These are phyloP conservation scores for Galerina sulciceps DNA, from an alignment of 768 basidiomycete species.

Conservation along the genomic window DNA sequence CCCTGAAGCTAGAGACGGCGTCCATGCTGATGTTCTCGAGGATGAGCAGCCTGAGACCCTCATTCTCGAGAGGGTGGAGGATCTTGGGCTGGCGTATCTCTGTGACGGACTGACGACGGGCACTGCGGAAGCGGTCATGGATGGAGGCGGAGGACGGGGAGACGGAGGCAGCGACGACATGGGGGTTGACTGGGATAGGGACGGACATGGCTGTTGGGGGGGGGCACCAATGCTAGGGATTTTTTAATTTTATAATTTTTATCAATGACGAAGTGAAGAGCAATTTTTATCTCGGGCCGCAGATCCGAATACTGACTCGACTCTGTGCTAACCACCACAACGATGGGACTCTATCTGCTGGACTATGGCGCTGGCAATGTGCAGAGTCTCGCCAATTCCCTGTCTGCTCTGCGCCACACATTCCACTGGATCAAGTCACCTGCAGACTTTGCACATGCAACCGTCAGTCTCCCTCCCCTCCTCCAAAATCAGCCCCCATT, in stretches of 20 bases:
- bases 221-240: background rate
- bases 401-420: slow-evolving; percentile 79
- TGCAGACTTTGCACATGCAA: slow-evolving; percentile 84
- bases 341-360: slow-evolving; percentile 76
- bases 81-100: slow-evolving; percentile 64
- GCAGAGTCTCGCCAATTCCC: slow-evolving; percentile 90
- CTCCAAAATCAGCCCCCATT: slow-evolving; percentile 4
- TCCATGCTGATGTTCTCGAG: slow-evolving; percentile 96
- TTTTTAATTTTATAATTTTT: slow-evolving; percentile 17
- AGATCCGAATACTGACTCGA: slow-evolving; percentile 21
- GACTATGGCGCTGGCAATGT: slow-evolving; percentile 98
- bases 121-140: slow-evolving; percentile 45
- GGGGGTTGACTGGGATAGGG: slow-evolving; percentile 52
- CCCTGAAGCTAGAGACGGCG: slow-evolving; percentile 79
- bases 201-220: slow-evolving; percentile 40
- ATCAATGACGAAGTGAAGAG: slow-evolving; percentile 22
- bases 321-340: slow-evolving; percentile 9
- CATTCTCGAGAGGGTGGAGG: slow-evolving; percentile 83
- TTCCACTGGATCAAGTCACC: slow-evolving; percentile 89
- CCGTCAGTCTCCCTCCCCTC: slow-evolving; percentile 60
- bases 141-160: slow-evolving; percentile 54
- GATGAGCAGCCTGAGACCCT: slow-evolving; percentile 78
- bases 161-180: slow-evolving; percentile 50
- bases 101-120: slow-evolving; percentile 33
- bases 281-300: slow-evolving; percentile 20